phyloP scores from a whole-genome alignment of 2,329 filamentous ascomycete genomes.

The Penicillium sp. region DNA sequence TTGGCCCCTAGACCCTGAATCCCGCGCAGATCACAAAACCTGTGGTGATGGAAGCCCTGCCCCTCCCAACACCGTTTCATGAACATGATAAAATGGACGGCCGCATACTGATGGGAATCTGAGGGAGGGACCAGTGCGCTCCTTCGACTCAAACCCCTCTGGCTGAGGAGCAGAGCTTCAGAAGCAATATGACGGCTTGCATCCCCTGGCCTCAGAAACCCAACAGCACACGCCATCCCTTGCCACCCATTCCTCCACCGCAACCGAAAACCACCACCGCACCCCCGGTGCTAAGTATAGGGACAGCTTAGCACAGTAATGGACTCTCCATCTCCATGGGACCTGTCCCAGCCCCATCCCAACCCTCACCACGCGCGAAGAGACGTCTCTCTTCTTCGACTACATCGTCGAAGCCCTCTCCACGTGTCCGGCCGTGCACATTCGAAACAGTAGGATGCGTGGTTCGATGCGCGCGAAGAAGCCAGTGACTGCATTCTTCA shows the following conservation, averaged over 20 bases:
- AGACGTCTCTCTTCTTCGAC: slow-evolving; percentile 23
- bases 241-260: too few relatives aligned
- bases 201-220: background rate
- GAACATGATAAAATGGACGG: background rate
- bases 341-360: slow-evolving; percentile 35
- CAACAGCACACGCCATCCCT: background rate
- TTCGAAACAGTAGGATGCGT: slow-evolving; percentile 32
- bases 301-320: slow-evolving; percentile 1
- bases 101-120: background rate
- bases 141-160: background rate
- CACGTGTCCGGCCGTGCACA: slow-evolving; percentile 26
- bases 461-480: slow-evolving; percentile 32
- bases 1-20: slow-evolving; percentile 11
- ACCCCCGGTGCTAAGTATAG: background rate
- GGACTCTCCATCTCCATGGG: slow-evolving; percentile 34
- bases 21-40: background rate
- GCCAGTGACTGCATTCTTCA: slow-evolving; percentile 32
- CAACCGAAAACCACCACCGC: background rate
- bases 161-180: background rate
- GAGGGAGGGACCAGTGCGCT: background rate
- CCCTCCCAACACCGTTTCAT: background rate
- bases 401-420: slow-evolving; percentile 33
- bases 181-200: background rate
- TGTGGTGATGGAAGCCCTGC: background rate
- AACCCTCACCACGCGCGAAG: slow-evolving; percentile 36